Conservation (phyloP, 2,329 filamentous ascomycete species). For the Alternaria gansuensis region DNA sequence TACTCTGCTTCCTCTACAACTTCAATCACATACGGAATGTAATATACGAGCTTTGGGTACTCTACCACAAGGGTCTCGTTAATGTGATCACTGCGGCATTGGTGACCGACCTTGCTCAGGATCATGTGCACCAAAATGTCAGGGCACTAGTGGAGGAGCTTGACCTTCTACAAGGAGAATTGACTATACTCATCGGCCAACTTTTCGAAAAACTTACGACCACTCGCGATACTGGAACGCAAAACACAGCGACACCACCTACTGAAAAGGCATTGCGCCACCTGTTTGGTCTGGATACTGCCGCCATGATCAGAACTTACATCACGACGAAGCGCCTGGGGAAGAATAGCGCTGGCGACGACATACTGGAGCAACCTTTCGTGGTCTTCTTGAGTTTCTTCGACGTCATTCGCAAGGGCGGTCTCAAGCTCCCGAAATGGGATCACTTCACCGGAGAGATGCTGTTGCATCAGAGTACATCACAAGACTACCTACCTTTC, state of each 20-base stretch:
- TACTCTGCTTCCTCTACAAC: conserved; percentile 32
- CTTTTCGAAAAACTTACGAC: conserved; percentile 8
- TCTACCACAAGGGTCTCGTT: conserved; percentile 18
- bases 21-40: conserved; percentile 23
- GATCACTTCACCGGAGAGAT: conserved; percentile 28
- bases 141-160: conserved; percentile 20
- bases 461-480: conserved; percentile 2
- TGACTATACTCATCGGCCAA: conserved; percentile 13
- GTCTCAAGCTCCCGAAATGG: conserved; percentile 16
- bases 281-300: conserved; percentile 22
- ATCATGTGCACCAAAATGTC: conserved; percentile 24
- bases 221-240: background rate
- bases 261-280: conserved; percentile 3
- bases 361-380: conserved; percentile 2
- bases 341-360: background rate
- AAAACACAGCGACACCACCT: background rate
- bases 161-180: background rate
- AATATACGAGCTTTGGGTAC: conserved; percentile 21
- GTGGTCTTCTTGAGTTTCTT: conserved; percentile 26
- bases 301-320: conserved; percentile 1
- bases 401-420: conserved; percentile 13
- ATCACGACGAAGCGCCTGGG: background rate
- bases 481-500: conserved; percentile 26
- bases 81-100: conserved; percentile 24
- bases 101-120: conserved; percentile 29